Percentiles rank a stretch among this genome's conserved stretches.
These are phyloP conservation scores for Globisporangium perplexum DNA, from an alignment of 352 stramenopile species.

Conservation along the genomic window DNA sequence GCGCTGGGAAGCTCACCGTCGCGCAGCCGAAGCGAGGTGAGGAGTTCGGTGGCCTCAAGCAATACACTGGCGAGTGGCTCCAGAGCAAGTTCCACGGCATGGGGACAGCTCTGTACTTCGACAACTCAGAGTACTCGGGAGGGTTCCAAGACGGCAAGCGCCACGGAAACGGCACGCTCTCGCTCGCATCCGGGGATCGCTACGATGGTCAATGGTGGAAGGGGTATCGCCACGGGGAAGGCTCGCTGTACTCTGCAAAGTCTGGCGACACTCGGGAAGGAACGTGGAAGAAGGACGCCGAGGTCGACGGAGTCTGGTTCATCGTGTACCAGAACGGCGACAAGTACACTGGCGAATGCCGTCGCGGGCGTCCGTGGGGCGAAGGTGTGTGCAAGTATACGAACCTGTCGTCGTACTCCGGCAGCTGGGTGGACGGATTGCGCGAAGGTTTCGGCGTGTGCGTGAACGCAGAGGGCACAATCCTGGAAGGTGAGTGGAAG, in stretches of 20 bases:
- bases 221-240: slow-evolving; percentile 64
- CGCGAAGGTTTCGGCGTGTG: slow-evolving; percentile 74
- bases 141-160: slow-evolving; percentile 63
- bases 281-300: slow-evolving; percentile 49
- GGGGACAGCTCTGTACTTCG: slow-evolving; percentile 77
- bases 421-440: slow-evolving; percentile 70
- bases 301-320: slow-evolving; percentile 65
- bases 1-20: slow-evolving; percentile 54
- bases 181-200: slow-evolving; percentile 30
- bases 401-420: slow-evolving; percentile 89
- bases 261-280: slow-evolving; percentile 67
- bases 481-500: slow-evolving; percentile 69
- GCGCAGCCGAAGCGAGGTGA: slow-evolving; percentile 16
- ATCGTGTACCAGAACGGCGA: slow-evolving; percentile 67
- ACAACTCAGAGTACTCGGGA: slow-evolving; percentile 89
- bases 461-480: slow-evolving; percentile 46
- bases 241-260: slow-evolving; percentile 35
- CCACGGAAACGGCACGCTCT: slow-evolving; percentile 63
- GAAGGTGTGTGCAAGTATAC: slow-evolving; percentile 87
- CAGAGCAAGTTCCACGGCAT: slow-evolving; percentile 60
- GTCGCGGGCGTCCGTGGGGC: slow-evolving; percentile 55
- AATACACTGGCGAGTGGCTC: slow-evolving; percentile 65
- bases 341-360: slow-evolving; percentile 65
- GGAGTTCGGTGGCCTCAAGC: slow-evolving; percentile 40
- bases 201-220: slow-evolving; percentile 80